Evolutionary conservation across 1,139 yeast species (phyloP).

Genomic region (Nadsonia starkeyi-henricii): DNA sequence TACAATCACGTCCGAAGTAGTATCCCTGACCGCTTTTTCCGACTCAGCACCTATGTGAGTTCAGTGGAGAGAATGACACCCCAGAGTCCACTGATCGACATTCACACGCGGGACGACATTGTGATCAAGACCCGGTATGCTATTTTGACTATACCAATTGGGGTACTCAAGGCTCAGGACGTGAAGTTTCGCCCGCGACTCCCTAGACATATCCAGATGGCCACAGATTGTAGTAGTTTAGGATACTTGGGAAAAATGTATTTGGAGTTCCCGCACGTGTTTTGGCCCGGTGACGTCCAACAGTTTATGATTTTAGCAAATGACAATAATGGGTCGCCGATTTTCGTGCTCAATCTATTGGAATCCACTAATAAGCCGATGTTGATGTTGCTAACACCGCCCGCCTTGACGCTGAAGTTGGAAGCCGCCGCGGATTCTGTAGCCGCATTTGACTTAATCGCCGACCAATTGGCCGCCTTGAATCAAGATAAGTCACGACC

Average conservation of each 20-base stretch:
- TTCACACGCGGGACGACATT: neutral
- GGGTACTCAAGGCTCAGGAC: neutral
- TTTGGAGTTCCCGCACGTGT: neutral
- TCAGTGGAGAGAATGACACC: neutral
- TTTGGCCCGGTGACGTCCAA: neutral
- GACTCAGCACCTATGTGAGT: neutral
- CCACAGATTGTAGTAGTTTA: neutral
- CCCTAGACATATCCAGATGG: neutral
- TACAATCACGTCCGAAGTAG: neutral
- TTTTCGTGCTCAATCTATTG: neutral
- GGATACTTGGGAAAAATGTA: neutral
- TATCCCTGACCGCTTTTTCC: neutral
- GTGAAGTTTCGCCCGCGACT: neutral
- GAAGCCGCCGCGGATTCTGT: neutral
- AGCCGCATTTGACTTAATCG: neutral
- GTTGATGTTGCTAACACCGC: neutral
- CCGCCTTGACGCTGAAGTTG: neutral
- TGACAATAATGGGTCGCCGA: neutral
- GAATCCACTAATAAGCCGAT: neutral
- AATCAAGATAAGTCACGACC: neutral
- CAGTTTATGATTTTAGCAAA: neutral
- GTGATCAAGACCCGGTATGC: neutral
- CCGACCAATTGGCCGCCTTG: neutral
- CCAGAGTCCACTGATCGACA: neutral
- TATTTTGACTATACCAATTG: neutral